phyloP scores from a whole-genome alignment of 2,329 filamentous ascomycete genomes.

The Epichloe gansuensis region DNA sequence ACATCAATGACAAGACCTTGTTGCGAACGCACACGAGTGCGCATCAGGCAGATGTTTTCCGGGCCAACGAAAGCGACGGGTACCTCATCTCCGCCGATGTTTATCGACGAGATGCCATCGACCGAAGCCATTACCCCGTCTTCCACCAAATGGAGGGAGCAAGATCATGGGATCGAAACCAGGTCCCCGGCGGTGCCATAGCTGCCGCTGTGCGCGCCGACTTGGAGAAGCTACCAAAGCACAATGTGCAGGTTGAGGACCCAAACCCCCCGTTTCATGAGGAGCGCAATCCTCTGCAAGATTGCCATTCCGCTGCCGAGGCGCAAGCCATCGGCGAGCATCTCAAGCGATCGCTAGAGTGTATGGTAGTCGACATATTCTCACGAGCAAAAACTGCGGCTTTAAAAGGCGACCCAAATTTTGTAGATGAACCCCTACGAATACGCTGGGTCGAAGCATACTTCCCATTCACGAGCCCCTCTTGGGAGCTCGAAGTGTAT shows the following conservation, averaged over 20 bases:
- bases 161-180: constrained; percentile 67
- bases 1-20: constrained; percentile 73
- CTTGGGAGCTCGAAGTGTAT: constrained; percentile 92
- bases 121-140: constrained; percentile 87
- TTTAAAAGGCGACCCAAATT: constrained; percentile 34
- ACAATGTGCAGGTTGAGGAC: constrained; percentile 69
- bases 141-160: constrained; percentile 99
- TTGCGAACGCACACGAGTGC: constrained; percentile 90
- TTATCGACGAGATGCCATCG: constrained; percentile 87
- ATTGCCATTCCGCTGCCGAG: constrained; percentile 55
- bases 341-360: constrained; percentile 77
- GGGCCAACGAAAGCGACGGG: constrained; percentile 56
- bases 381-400: constrained; percentile 58
- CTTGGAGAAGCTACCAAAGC: constrained; percentile 56
- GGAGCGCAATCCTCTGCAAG: constrained; percentile 73
- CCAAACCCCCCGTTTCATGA: constrained; percentile 65
- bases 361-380: constrained; percentile 84
- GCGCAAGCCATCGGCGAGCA: constrained; percentile 73
- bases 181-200: constrained; percentile 44
- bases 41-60: constrained; percentile 76
- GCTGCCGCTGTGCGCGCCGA: constrained; percentile 57
- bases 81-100: constrained; percentile 92
- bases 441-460: constrained; percentile 95
- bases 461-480: constrained; percentile 93
- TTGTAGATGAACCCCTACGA: constrained; percentile 57